These are phyloP conservation scores for Coleophoma cylindrospora DNA, from an alignment of 2,329 filamentous ascomycete species.

Conservation along the genomic window DNA sequence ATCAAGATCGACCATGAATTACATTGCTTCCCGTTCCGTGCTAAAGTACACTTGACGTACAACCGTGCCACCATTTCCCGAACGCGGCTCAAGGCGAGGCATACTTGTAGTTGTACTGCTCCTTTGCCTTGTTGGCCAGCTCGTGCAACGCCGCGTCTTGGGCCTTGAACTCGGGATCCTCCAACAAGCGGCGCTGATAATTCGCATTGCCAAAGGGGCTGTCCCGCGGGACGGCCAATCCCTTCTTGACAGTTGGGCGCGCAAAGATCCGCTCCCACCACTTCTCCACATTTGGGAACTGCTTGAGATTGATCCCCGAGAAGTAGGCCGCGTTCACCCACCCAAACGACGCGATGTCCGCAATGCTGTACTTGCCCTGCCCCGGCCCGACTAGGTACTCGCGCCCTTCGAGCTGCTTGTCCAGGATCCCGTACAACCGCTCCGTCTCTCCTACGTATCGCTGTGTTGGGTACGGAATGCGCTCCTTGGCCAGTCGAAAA, in stretches of 20 bases:
- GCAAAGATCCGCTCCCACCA: slow-evolving; percentile 61
- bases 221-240: slow-evolving; percentile 52
- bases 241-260: slow-evolving; percentile 58
- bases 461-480: slow-evolving; percentile 65
- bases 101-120: slow-evolving; percentile 23
- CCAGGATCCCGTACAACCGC: slow-evolving; percentile 67
- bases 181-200: slow-evolving; percentile 34
- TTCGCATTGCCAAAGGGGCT: slow-evolving; percentile 34
- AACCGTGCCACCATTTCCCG: not conserved
- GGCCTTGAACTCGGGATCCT: slow-evolving; percentile 42
- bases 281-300: slow-evolving; percentile 60
- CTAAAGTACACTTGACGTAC: too few species aligned
- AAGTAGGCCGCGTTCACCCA: slow-evolving; percentile 59
- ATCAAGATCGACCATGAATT: too few species aligned
- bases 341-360: slow-evolving; percentile 68
- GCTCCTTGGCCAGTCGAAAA: slow-evolving; percentile 59
- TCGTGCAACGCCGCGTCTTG: slow-evolving; percentile 30
- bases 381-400: slow-evolving; percentile 50
- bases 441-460: slow-evolving; percentile 73
- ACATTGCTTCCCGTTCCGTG: too few species aligned
- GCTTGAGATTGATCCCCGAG: slow-evolving; percentile 56
- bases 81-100: slow-evolving; percentile 14
- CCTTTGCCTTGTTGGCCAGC: slow-evolving; percentile 18
- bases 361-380: slow-evolving; percentile 55
- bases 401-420: slow-evolving; percentile 53